A percentile compares a stretch with the other conserved stretches of the same genome.
phyloP scores from a whole-genome alignment of 768 basidiomycete genomes.

The Clitopilus hobsonii region DNA sequence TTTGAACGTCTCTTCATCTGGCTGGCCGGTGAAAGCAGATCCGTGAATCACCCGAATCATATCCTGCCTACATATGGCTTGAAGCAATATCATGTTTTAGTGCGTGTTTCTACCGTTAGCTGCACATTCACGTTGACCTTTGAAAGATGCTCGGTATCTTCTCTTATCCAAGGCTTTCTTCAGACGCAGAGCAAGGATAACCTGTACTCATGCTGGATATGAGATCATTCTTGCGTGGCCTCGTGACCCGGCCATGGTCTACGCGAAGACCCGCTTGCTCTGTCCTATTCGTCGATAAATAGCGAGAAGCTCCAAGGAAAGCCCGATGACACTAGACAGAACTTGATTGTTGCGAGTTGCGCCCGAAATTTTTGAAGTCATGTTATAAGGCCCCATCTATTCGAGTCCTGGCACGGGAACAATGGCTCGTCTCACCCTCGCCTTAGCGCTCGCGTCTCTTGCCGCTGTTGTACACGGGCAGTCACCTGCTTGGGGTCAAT shows the following conservation, averaged over 20 bases:
- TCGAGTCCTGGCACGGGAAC: conserved; percentile 8
- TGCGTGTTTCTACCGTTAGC: background rate
- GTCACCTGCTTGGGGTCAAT: conserved; percentile 36
- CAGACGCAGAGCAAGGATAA: no score
- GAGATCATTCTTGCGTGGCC: no score
- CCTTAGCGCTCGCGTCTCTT: conserved; percentile 5
- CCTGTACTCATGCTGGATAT: no score
- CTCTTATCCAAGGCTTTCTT: background rate
- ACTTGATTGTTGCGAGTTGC: background rate
- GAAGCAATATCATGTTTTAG: background rate
- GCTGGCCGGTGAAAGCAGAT: background rate
- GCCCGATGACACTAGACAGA: background rate
- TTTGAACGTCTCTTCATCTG: background rate
- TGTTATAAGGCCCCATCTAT: background rate
- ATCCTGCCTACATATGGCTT: background rate
- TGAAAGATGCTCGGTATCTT: background rate
- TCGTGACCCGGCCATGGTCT: no score
- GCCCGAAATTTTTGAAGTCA: background rate
- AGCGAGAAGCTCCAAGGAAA: background rate
- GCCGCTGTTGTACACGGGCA: conserved; percentile 25
- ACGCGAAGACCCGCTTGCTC: no score
- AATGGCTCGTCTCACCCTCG: conserved; percentile 7
- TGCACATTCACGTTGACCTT: background rate
- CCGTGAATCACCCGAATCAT: background rate
- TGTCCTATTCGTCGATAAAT: no score